These are phyloP conservation scores for Cyclotella sp. DNA, from an alignment of 108 stramenopile species.

Conservation along the genomic window DNA sequence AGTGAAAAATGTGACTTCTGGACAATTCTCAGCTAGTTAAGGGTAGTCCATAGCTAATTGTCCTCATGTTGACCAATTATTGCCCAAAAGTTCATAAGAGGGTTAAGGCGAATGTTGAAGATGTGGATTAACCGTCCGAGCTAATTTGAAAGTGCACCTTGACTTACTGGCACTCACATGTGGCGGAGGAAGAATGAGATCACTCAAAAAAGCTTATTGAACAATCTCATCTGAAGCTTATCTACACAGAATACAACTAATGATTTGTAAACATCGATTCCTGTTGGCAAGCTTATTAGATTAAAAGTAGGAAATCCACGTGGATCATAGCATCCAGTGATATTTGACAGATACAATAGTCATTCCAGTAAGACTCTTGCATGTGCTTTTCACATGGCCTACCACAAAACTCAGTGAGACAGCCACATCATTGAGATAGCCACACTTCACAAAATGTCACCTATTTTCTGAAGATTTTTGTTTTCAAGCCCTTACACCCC, in stretches of 20 bases:
- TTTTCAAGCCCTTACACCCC: no score
- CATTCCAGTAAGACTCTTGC: slow-evolving; percentile 55
- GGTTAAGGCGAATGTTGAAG: slow-evolving; percentile 64
- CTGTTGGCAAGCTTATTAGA: slow-evolving; percentile 55
- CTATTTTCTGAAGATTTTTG: no score
- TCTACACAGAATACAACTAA: slow-evolving; percentile 65
- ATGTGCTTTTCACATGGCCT: slow-evolving; percentile 47
- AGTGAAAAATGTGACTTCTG: no score
- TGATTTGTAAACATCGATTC: slow-evolving; percentile 56
- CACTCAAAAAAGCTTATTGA: slow-evolving; percentile 59
- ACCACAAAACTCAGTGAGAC: no score
- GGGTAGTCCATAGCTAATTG: no score
- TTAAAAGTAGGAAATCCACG: slow-evolving; percentile 66
- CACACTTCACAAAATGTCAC: no score
- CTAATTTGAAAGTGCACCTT: slow-evolving; percentile 78
- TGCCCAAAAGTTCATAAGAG: no score
- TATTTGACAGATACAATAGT: slow-evolving; percentile 49
- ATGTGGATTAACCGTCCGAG: slow-evolving; percentile 67
- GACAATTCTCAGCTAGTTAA: no score
- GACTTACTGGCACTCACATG: slow-evolving; percentile 81
- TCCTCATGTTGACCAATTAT: no score
- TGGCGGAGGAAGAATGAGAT: slow-evolving; percentile 54
- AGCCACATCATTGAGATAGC: no score
- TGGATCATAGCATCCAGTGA: slow-evolving; percentile 55
- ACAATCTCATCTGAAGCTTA: slow-evolving; percentile 68